A percentile compares a stretch with the other conserved stretches of the same genome.
Conservation (phyloP, 306 rosid species). For the Hippophae rhamnoides region DNA sequence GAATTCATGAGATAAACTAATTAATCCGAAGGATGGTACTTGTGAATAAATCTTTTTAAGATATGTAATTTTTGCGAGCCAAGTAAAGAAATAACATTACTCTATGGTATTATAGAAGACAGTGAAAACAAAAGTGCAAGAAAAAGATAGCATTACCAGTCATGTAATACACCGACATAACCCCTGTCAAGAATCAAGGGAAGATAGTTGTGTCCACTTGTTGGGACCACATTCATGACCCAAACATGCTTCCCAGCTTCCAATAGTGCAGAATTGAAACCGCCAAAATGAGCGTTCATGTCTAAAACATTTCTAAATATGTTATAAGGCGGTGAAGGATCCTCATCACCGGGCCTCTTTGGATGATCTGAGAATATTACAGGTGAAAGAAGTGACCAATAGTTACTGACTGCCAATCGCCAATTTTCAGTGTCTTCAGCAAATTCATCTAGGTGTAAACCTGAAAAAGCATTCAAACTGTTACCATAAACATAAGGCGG, state of each 20-base stretch:
- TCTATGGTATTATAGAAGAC: not conserved
- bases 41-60: not conserved
- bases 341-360: constrained; percentile 99
- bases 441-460: constrained; percentile 68
- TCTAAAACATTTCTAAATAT: constrained; percentile 94
- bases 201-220: constrained; percentile 56
- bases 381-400: constrained; percentile 97
- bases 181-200: constrained; percentile 93
- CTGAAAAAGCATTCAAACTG: constrained; percentile 33
- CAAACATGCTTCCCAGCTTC: constrained; percentile 78
- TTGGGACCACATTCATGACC: constrained; percentile 97
- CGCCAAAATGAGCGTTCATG: constrained; percentile 95
- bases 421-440: constrained; percentile 55
- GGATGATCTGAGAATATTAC: constrained; percentile 98
- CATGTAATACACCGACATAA: constrained; percentile 81
- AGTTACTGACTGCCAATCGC: constrained; percentile 65
- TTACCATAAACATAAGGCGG: constrained; percentile 6
- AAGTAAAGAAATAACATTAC: constrained; percentile 8
- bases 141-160: constrained; percentile 57
- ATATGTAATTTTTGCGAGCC: constrained; percentile 2
- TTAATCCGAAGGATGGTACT: not conserved
- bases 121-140: not conserved
- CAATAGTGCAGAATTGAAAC: constrained; percentile 83
- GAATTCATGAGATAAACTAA: not conserved
- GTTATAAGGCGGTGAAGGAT: constrained; percentile 95